A percentile compares a stretch with the other conserved stretches of the same genome.
Conservation (phyloP, 2,329 filamentous ascomycete genomes). For the Aureobasidium leucospermi region DNA sequence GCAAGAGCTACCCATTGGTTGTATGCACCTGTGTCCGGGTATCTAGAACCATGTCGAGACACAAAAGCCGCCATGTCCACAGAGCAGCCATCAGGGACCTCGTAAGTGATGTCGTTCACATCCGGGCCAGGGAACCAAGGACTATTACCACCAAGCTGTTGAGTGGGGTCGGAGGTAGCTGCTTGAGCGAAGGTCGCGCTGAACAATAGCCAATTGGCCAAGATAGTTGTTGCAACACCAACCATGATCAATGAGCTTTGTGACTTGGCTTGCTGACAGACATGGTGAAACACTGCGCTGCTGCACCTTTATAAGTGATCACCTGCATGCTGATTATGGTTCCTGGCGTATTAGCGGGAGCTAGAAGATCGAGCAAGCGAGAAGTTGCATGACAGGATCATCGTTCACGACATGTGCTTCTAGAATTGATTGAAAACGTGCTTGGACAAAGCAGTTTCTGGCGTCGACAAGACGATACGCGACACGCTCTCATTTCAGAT, state of each 20-base stretch:
- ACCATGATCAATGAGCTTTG: not conserved
- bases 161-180: slow-evolving; percentile 7
- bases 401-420: not conserved
- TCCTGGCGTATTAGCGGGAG: not conserved
- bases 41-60: slow-evolving; percentile 56
- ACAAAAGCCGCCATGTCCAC: slow-evolving; percentile 56
- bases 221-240: not conserved
- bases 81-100: slow-evolving; percentile 49
- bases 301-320: slow-evolving; percentile 2
- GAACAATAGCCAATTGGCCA: not conserved
- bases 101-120: slow-evolving; percentile 39
- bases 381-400: not conserved
- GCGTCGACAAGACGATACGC: not conserved
- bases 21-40: slow-evolving; percentile 55
- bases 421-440: not conserved
- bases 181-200: not conserved
- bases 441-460: not conserved
- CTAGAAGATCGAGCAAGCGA: not conserved
- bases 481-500: not conserved
- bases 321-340: not conserved
- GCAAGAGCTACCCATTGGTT: slow-evolving; percentile 42
- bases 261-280: not conserved
- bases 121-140: slow-evolving; percentile 26
- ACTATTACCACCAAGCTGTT: slow-evolving; percentile 33
- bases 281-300: not conserved